A percentile compares a stretch with the other conserved stretches of the same genome.
Evolutionary conservation across 805 yeast species (phyloP).

Genomic region (Sungouiozyma intestinalis): DNA sequence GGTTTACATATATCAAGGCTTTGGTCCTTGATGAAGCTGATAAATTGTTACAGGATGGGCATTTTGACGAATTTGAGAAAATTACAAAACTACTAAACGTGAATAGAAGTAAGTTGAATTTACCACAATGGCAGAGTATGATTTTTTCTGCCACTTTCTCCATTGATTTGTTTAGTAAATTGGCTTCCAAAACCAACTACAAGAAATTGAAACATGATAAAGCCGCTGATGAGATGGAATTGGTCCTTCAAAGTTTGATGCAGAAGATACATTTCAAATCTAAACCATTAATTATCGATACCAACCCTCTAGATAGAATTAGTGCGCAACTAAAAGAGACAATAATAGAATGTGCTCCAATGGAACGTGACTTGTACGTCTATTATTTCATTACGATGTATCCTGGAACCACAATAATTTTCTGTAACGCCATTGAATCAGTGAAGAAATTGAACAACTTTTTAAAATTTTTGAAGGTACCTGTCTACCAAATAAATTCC

Average conservation of each 20-base stretch:
- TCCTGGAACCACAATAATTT: conserved; percentile 83
- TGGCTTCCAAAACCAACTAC: conserved; percentile 33
- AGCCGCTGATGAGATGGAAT: conserved; percentile 35
- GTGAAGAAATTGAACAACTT: conserved; percentile 78
- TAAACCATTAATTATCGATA: conserved; percentile 66
- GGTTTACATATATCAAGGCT: conserved; percentile 36
- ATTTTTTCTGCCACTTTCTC: conserved; percentile 95
- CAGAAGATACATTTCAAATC: conserved; percentile 63
- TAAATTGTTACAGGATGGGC: conserved; percentile 88
- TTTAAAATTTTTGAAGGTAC: conserved; percentile 56
- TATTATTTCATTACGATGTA: conserved; percentile 80
- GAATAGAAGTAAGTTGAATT: conserved; percentile 31
- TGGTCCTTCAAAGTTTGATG: conserved; percentile 55
- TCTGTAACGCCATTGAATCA: conserved; percentile 91
- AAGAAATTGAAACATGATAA: conserved; percentile 10
- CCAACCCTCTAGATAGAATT: conserved; percentile 75
- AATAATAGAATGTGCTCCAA: conserved; percentile 79
- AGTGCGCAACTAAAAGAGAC: conserved; percentile 73
- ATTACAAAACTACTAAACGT: conserved; percentile 55
- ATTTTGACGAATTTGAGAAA: conserved; percentile 83
- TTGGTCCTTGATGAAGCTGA: conserved; percentile 93
- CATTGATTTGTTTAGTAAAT: conserved; percentile 66
- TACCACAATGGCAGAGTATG: conserved; percentile 60
- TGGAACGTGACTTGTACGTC: conserved; percentile 80
- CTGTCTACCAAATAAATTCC: conserved; percentile 74